Percentiles rank a stretch among this genome's conserved stretches.
Conservation (phyloP, 139 green algal species). For the Eudorina sp. region DNA sequence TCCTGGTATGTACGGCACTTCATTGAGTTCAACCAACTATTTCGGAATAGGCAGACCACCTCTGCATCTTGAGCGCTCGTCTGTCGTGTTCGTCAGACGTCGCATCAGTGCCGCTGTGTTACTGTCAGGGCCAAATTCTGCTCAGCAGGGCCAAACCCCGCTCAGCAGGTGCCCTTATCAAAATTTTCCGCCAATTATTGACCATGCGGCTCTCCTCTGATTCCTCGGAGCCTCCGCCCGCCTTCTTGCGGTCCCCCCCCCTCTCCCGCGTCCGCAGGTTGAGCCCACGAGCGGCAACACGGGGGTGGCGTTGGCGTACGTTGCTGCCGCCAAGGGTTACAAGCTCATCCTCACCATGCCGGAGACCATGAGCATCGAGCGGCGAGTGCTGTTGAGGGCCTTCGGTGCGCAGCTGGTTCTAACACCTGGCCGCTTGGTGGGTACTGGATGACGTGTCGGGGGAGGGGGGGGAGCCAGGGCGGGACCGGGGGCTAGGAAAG, state of each 20-base stretch:
- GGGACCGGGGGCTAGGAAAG: too few relatives aligned
- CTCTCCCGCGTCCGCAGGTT: conserved; percentile 40
- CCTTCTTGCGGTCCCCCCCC: neutral
- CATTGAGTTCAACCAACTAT: too few relatives aligned
- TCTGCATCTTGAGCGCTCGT: too few relatives aligned
- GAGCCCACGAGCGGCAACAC: conserved; percentile 97
- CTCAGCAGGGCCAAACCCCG: too few relatives aligned
- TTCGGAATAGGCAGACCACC: too few relatives aligned
- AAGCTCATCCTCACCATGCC: conserved; percentile 97
- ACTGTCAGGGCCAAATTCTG: too few relatives aligned
- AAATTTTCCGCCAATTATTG: too few relatives aligned
- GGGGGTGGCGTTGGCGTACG: conserved; percentile 93
- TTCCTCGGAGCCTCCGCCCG: too few relatives aligned
- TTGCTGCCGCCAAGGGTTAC: conserved; percentile 95
- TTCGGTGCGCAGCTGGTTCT: conserved; percentile 85
- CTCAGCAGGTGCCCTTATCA: too few relatives aligned
- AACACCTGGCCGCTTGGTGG: conserved; percentile 71
- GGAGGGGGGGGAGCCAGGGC: neutral
- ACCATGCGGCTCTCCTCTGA: too few relatives aligned
- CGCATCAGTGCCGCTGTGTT: too few relatives aligned
- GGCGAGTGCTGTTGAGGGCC: conserved; percentile 86
- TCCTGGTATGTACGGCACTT: conserved; percentile 76
- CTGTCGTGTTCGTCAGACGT: too few relatives aligned
- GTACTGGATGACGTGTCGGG: neutral
- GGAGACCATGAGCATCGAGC: conserved; percentile 94